Evolutionary conservation across 805 yeast genomes (phyloP).

Genomic region (Yamadazyma akitaensis): DNA sequence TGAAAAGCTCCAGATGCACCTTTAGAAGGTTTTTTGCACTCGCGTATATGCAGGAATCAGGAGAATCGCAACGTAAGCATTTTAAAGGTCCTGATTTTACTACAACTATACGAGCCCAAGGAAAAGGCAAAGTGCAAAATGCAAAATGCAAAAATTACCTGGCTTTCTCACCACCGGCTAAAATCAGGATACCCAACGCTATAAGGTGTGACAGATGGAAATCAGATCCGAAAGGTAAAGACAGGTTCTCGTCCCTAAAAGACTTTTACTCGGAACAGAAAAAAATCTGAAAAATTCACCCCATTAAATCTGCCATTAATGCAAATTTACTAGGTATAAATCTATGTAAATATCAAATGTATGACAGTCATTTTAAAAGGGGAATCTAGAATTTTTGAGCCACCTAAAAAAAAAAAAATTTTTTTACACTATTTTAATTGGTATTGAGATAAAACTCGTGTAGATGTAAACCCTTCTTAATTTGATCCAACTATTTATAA

Average conservation of each 20-base stretch:
- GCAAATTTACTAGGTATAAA: no score
- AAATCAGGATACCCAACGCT: background rate
- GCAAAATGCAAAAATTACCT: constrained; percentile 1
- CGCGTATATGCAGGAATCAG: constrained; percentile 1
- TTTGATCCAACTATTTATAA: constrained; percentile 10
- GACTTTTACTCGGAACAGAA: no score
- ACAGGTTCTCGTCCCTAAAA: no score
- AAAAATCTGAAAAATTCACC: no score
- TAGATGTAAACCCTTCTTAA: constrained; percentile 13
- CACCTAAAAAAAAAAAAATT: background rate
- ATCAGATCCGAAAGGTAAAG: background rate
- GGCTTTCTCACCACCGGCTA: background rate
- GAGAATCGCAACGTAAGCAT: constrained; percentile 4
- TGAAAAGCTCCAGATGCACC: no score
- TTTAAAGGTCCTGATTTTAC: background rate
- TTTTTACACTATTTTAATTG: constrained; percentile 7
- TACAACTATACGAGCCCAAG: constrained; percentile 12
- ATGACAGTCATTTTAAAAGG: constrained; percentile 1
- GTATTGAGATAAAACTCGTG: constrained; percentile 12
- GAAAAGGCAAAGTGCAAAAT: constrained; percentile 2
- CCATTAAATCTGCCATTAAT: no score
- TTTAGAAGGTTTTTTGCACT: background rate
- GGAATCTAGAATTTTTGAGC: constrained; percentile 13
- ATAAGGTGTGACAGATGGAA: background rate
- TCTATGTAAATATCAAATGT: no score